Conservation (phyloP, 2,329 filamentous ascomycete genomes). For the Blumeria hordei region DNA sequence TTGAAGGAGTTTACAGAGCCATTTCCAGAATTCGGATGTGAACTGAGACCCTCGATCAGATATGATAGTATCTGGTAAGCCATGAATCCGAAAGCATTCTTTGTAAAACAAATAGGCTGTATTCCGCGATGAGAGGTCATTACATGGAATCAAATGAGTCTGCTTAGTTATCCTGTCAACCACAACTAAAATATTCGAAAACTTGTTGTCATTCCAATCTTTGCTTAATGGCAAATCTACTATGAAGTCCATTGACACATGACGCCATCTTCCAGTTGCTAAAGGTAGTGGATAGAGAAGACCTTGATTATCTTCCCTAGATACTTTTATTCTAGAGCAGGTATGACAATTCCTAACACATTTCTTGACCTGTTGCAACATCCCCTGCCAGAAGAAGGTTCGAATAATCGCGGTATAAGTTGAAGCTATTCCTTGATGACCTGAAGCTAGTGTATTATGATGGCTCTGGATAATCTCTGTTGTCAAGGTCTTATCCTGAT, state of each 20-base stretch:
- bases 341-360: neutral
- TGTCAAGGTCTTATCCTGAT: neutral
- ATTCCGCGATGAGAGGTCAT: neutral
- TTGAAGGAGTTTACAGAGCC: slow-evolving; percentile 2
- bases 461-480: neutral
- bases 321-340: neutral
- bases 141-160: neutral
- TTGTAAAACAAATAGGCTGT: neutral
- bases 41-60: slow-evolving; percentile 5
- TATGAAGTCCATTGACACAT: neutral
- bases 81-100: neutral
- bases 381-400: neutral
- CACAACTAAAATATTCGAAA: neutral
- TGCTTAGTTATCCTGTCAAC: neutral
- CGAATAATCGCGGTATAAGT: neutral
- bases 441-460: neutral
- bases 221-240: neutral
- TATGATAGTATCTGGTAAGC: slow-evolving; percentile 3
- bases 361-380: neutral
- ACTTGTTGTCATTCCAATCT: neutral
- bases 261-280: neutral
- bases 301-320: neutral
- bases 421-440: neutral
- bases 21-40: slow-evolving; percentile 5
- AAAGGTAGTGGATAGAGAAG: neutral